Base-by-base conservation (phyloP, 2,329 filamentous ascomycete species). In the Beauveria bassiana region DNA sequence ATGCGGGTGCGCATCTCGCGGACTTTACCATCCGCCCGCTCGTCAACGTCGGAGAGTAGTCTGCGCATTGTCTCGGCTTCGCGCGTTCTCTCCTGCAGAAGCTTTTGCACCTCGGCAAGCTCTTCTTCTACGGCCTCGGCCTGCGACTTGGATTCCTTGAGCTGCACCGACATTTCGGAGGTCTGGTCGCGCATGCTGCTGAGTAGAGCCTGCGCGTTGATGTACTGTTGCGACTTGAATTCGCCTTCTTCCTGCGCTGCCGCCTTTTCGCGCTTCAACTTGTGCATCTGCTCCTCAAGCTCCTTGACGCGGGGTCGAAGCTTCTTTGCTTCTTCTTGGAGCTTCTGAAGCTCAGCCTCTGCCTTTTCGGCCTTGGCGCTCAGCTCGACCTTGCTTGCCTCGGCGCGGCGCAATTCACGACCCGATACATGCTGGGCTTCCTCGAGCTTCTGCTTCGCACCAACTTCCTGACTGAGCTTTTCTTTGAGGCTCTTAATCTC, bases 41-140 rank as follows among this genome's bases (percentile, higher is more conserved):
- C 85, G 72, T 98, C 91, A 9, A 93, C 90, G 66, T 98, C 93
- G 18, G 88, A 87, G 14, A 99, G 79, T 63, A 98, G 81, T 54
- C 92, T 82, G 40, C 95, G 86, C 93, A 99, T 98, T 1, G 91
- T 97, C 77, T 98, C 93, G 28, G 87, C 90, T 75, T 99, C 95
- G 49, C 95, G 86, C 4, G 91, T 93, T 28, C 95, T 87, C 74
- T 99, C 95, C 58, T 85, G 86, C 2, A 99, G 82, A 64, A 97
- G 83, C 62, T 91, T 85, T 71, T 96, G 92, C 3, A 92, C 88
- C 73, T 99, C 95, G 1, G 86, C 85, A 1, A 98, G 81, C 73
- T 99, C 95, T 74, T 99, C 95, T 70, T 97, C 93, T 0, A 98
- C 78, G 62, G 87, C 90, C 69, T 97, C 93, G 45, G 87, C 89